Evolutionary conservation across 2,329 filamentous ascomycete genomes (phyloP), one percentile per base, ranked within the genome.

Genomic region (Lecanicillium sp.): DNA sequence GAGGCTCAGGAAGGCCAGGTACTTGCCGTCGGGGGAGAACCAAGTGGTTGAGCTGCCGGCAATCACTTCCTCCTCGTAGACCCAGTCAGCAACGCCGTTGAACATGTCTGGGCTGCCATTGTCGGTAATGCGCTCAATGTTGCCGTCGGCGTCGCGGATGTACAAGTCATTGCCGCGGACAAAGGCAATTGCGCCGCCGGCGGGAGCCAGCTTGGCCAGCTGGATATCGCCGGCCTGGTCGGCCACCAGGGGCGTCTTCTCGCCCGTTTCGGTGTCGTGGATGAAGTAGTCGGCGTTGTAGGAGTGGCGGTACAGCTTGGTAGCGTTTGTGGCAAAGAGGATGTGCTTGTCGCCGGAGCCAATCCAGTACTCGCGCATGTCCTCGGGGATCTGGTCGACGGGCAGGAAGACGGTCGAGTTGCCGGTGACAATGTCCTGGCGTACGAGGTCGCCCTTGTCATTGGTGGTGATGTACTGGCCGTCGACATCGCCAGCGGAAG

Each of bases 1-100:
- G 6, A 92, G 96, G 34, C 87, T 81, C 44, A 97, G 65, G 58
- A 94, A 96, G 4, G 90, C 87, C 41, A 96, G 61, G 54, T 84
- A 94, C 51, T 87, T 81, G 29, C 87, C 88, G 57, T 92, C 87
- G 17, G 81, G 76, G 13, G 87, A 89, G 85, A 88, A 96, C 90
- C 90, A 97, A 1, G 89, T 87, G 2, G 85, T 87, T 43, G 76
- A 87, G 47, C 86, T 84, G 2, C 74, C 78, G 4, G 68, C 61
- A 45, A 95, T 84, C 4, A 65, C 57, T 41, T 65, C 61, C 43
- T 71, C 68, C 55, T 92, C 86, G 50, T 94, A 94, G 0, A 96
- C 90, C 90, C 90, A 83, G 49, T 82, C 79, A 0, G 78, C 78
- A 1, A 81, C 69, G 4, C 66, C 78, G 43, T 81, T 74, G 60